Evolutionary conservation across 2,329 filamentous ascomycete species (phyloP).

Genomic region (Neofusicoccum umdonicola): DNA sequence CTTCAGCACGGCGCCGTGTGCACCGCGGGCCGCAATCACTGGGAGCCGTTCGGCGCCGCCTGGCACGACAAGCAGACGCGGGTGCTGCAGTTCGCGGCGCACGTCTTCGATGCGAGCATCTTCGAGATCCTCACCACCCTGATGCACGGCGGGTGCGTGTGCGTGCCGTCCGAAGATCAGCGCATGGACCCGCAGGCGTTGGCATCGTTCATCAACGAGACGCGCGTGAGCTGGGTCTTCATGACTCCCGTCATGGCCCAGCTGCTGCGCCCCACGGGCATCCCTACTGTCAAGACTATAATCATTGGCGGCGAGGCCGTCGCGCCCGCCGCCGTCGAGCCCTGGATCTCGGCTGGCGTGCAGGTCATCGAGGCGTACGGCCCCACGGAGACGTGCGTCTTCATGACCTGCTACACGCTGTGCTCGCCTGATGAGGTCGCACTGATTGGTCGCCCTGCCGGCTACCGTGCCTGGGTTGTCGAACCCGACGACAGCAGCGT

Average conservation of each 20-base stretch:
- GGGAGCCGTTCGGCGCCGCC: not conserved
- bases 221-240: constrained; percentile 26
- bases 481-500: constrained; percentile 26
- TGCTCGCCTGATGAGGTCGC: not conserved
- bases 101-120: constrained; percentile 33
- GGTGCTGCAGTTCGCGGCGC: constrained; percentile 15
- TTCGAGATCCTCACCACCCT: constrained; percentile 35
- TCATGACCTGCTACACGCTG: constrained; percentile 20
- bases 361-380: not conserved
- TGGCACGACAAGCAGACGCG: constrained; percentile 20
- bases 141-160: constrained; percentile 39
- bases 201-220: constrained; percentile 28
- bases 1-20: constrained; percentile 27
- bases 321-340: not conserved
- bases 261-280: constrained; percentile 33
- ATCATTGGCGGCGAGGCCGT: constrained; percentile 34
- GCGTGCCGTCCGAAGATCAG: constrained; percentile 41
- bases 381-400: not conserved
- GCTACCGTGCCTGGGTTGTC: constrained; percentile 24
- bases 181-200: constrained; percentile 41
- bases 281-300: constrained; percentile 36
- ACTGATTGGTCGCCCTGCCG: not conserved
- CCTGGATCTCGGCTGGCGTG: constrained; percentile 18
- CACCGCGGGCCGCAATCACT: constrained; percentile 24
- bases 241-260: constrained; percentile 39